phyloP scores from a whole-genome alignment of 805 yeast genomes.

The Kurtzmaniella fragi region DNA sequence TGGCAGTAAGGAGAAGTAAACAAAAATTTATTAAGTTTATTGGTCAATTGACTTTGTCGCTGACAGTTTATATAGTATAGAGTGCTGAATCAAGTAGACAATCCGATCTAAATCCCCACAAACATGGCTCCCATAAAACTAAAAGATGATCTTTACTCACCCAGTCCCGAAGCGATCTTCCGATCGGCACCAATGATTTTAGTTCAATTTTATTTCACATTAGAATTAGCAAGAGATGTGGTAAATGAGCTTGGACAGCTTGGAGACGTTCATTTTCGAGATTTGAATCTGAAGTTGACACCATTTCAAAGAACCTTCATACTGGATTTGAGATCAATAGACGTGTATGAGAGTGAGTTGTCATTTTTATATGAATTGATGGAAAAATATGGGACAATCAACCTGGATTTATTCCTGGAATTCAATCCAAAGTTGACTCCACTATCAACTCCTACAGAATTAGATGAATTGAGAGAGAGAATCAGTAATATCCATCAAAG shows the following conservation, averaged over 20 bases:
- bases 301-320: conserved; percentile 44
- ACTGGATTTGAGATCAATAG: conserved; percentile 34
- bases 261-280: conserved; percentile 41
- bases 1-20: background rate
- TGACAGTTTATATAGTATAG: background rate
- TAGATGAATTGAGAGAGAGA: conserved; percentile 26
- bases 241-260: conserved; percentile 33
- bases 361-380: conserved; percentile 21
- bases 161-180: conserved; percentile 31
- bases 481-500: conserved; percentile 22
- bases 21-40: background rate
- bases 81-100: conserved; percentile 2
- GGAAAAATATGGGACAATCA: conserved; percentile 24
- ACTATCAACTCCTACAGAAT: conserved; percentile 29
- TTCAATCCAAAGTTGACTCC: conserved; percentile 54
- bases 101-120: background rate
- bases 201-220: conserved; percentile 45
- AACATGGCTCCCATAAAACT: background rate
- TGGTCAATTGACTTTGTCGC: background rate
- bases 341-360: conserved; percentile 27
- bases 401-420: conserved; percentile 20
- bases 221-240: conserved; percentile 40
- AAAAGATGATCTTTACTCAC: background rate
- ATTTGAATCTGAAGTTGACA: conserved; percentile 44
- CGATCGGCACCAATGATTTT: conserved; percentile 46